phyloP scores from a whole-genome alignment of 306 rosid species.

The Trifolium dubium region DNA sequence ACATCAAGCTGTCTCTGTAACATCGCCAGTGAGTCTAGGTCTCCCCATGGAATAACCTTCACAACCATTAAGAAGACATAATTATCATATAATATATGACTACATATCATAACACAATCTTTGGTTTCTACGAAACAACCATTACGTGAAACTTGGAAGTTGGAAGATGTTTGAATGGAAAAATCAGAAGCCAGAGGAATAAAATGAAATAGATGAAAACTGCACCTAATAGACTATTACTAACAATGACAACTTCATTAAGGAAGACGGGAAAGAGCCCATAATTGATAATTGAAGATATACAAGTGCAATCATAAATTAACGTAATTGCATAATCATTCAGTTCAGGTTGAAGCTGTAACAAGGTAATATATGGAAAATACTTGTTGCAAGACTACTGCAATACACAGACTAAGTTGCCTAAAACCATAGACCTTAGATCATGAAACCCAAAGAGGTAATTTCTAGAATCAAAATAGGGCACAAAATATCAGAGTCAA shows the following conservation, averaged over 20 bases:
- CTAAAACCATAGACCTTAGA: conserved; percentile 2
- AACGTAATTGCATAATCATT: conserved; percentile 9
- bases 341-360: conserved; percentile 16
- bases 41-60: conserved; percentile 99
- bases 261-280: conserved; percentile 6
- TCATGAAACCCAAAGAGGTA: background rate
- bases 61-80: conserved; percentile 34
- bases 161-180: conserved; percentile 6
- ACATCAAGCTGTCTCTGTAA: conserved; percentile 99
- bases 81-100: background rate
- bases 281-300: background rate
- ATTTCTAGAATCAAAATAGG: conserved; percentile 12
- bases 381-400: background rate
- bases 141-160: too few relatives aligned
- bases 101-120: background rate
- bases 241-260: background rate
- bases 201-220: background rate
- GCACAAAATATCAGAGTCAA: background rate
- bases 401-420: background rate
- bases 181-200: background rate
- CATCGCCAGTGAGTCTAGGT: conserved; percentile 98
- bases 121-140: conserved; percentile 1
- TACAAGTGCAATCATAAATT: conserved; percentile 7
- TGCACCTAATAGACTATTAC: conserved; percentile 12
- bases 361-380: conserved; percentile 9